Conservation (phyloP, 2,329 filamentous ascomycete genomes). For the Tolypocladium amazonense region DNA sequence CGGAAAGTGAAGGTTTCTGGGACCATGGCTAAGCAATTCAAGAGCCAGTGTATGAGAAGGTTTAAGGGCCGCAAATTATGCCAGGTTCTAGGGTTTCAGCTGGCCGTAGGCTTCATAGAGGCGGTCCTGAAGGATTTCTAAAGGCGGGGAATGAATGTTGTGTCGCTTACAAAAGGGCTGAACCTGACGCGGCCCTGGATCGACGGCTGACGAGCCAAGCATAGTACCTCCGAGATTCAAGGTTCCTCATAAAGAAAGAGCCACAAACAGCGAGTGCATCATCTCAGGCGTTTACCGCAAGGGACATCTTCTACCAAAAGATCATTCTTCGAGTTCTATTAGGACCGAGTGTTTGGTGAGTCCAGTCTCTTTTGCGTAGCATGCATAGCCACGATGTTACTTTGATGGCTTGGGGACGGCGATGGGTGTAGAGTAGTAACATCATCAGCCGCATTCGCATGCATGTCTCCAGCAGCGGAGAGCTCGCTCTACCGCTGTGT, state of each 20-base stretch:
- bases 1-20: conserved; percentile 12
- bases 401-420: no score
- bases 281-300: background rate
- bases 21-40: background rate
- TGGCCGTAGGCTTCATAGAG: no score
- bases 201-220: background rate
- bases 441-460: no score
- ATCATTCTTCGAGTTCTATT: background rate
- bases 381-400: no score
- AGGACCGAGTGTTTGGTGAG: background rate
- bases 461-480: no score
- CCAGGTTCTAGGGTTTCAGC: no score
- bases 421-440: no score
- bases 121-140: background rate
- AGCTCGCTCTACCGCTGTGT: no score
- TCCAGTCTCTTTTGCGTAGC: no score
- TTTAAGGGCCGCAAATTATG: background rate
- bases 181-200: background rate
- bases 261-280: background rate
- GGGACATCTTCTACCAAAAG: background rate
- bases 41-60: background rate
- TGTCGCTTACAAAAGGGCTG: background rate
- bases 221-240: background rate
- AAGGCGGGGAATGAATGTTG: background rate
- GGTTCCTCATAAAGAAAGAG: background rate